These are phyloP conservation scores for Stipa capillata DNA, from an alignment of 176 grass and related monocot species.

Conservation along the genomic window DNA sequence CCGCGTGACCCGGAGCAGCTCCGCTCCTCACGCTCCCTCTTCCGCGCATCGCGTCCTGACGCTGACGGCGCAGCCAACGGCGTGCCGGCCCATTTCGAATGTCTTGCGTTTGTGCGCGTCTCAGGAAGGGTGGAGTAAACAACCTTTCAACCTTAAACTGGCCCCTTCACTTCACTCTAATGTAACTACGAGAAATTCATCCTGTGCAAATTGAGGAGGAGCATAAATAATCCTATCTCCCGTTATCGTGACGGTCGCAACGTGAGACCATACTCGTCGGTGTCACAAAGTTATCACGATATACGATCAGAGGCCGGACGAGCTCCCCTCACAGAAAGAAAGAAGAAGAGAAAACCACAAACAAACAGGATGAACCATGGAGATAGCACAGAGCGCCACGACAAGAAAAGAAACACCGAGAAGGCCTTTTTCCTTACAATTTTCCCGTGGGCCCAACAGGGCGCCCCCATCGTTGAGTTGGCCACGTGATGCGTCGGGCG, in stretches of 20 bases:
- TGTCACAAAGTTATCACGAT: background rate
- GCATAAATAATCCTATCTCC: no score
- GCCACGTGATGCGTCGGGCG: conserved; percentile 47
- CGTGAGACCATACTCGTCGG: background rate
- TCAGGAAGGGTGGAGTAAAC: background rate
- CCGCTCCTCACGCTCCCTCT: no score
- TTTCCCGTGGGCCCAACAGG: background rate
- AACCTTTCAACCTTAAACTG: background rate
- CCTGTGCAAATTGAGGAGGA: background rate
- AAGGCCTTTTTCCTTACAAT: background rate
- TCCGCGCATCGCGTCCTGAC: background rate
- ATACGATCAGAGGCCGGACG: background rate
- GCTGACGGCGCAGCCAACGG: background rate
- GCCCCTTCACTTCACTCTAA: background rate
- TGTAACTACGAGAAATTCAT: background rate
- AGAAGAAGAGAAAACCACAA: background rate
- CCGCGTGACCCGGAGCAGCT: background rate
- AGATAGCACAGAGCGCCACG: background rate
- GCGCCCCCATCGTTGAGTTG: conserved; percentile 31
- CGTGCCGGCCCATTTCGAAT: background rate
- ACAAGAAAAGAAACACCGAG: background rate
- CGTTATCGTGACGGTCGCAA: background rate
- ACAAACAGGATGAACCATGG: no score
- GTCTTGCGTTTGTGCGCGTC: background rate
- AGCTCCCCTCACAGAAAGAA: no score